Percentiles rank a stretch among this genome's conserved stretches.
phyloP scores from a whole-genome alignment of 2,329 filamentous ascomycete species.

The Rosellinia necatrix region DNA sequence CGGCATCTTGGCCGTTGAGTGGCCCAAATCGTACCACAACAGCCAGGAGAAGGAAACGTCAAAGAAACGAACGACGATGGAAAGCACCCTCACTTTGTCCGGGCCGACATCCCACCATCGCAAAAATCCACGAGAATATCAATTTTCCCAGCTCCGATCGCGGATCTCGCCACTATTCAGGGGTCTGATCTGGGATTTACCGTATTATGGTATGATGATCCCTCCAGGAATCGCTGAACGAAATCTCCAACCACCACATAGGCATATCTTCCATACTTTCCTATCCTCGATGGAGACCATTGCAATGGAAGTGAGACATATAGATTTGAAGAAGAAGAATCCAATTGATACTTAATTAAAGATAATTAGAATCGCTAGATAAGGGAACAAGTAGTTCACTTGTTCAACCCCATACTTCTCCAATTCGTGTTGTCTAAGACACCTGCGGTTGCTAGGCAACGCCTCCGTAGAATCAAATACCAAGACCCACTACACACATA shows the following conservation, averaged over 20 bases:
- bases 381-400: too few species aligned
- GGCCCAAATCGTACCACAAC: slow-evolving; percentile 12
- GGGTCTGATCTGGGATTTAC: too few species aligned
- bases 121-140: neutral
- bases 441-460: slow-evolving; percentile 28
- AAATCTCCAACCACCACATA: too few species aligned
- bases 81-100: neutral
- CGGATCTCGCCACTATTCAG: neutral
- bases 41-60: slow-evolving; percentile 6
- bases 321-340: too few species aligned
- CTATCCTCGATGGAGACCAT: too few species aligned
- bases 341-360: too few species aligned
- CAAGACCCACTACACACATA: neutral
- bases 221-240: too few species aligned
- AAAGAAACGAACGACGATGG: neutral
- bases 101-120: neutral
- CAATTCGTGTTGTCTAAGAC: neutral
- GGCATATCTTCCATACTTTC: too few species aligned
- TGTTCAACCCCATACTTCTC: neutral
- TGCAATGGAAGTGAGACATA: too few species aligned
- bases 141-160: neutral
- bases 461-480: neutral
- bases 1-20: neutral
- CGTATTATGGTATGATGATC: too few species aligned
- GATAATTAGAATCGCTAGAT: neutral